A percentile compares a stretch with the other conserved stretches of the same genome.
These are phyloP conservation scores for Trypanosoma vivax DNA, from an alignment of 208 protist genomes.

Conservation along the genomic window DNA sequence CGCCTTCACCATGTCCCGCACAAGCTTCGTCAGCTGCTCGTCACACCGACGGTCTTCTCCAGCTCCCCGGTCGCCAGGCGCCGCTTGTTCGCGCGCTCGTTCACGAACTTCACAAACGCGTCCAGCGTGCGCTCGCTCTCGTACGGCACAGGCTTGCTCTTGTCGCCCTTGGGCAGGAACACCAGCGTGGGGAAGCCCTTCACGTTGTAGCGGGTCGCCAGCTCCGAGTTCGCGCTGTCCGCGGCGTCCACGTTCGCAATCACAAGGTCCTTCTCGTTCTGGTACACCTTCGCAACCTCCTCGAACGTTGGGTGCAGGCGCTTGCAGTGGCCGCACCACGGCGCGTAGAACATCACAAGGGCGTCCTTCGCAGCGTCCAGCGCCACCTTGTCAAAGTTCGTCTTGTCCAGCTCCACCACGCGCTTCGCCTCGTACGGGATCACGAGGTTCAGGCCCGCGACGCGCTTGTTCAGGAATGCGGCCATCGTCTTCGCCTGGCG, in stretches of 20 bases:
- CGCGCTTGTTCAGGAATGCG: constrained; percentile 28
- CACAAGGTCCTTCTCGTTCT: constrained; percentile 59
- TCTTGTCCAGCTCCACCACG: constrained; percentile 27
- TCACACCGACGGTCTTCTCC: constrained; percentile 33
- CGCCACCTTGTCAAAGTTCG: constrained; percentile 30
- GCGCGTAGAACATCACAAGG: constrained; percentile 72
- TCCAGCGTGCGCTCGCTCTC: constrained; percentile 33
- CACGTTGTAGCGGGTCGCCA: constrained; percentile 30
- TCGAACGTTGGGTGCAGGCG: constrained; percentile 52
- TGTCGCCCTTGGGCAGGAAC: constrained; percentile 54
- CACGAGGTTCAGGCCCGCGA: constrained; percentile 17
- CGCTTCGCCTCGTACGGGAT: constrained; percentile 22
- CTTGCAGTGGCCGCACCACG: constrained; percentile 89
- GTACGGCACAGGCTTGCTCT: constrained; percentile 35
- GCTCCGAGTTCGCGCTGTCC: constrained; percentile 20
- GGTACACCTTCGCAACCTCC: constrained; percentile 35
- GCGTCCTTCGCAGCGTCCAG: constrained; percentile 43
- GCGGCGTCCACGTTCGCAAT: constrained; percentile 60
- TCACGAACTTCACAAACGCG: constrained; percentile 57
- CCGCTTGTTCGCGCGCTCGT: constrained; percentile 33
- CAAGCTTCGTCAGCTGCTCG: constrained; percentile 18
- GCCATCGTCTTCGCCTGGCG: constrained; percentile 33
- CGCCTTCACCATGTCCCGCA: constrained; percentile 1
- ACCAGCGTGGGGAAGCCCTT: constrained; percentile 46
- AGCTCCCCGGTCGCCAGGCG: constrained; percentile 51